Evolutionary conservation across 176 grass and related monocot genomes (phyloP).

Genomic region (Rhipidocladum racemiflorum): DNA sequence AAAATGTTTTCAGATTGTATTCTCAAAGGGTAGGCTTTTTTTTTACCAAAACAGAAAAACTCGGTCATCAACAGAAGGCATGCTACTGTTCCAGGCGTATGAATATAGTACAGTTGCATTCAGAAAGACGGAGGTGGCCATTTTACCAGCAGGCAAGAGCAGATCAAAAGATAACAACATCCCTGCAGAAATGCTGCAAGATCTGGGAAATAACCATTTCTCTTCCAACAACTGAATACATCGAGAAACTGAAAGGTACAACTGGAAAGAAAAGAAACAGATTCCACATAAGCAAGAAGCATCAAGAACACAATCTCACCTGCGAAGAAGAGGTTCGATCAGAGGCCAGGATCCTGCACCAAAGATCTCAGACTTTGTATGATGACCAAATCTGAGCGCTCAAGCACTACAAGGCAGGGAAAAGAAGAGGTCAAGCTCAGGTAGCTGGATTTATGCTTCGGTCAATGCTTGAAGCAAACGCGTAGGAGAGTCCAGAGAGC

Average conservation of each 20-base stretch:
- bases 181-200: neutral
- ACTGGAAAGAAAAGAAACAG: neutral
- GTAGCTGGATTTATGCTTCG: slow-evolving; percentile 21
- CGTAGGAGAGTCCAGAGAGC: slow-evolving; percentile 13
- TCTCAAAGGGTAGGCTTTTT: neutral
- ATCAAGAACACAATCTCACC: slow-evolving; percentile 34
- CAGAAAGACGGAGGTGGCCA: neutral
- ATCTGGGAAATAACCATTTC: slow-evolving; percentile 9
- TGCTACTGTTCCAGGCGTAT: neutral
- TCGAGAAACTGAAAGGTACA: neutral
- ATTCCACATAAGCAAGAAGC: slow-evolving; percentile 15
- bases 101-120: neutral
- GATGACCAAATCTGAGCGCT: slow-evolving; percentile 13
- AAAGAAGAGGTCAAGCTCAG: slow-evolving; percentile 24
- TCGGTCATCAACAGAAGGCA: neutral
- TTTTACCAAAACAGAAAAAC: neutral
- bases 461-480: slow-evolving; percentile 51
- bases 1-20: neutral
- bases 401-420: slow-evolving; percentile 17
- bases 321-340: neutral
- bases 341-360: neutral
- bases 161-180: slow-evolving; percentile 15
- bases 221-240: neutral
- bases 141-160: neutral
- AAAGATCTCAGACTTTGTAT: slow-evolving; percentile 6